phyloP scores from a whole-genome alignment of 768 basidiomycete species.

The Lactarius psammicola region DNA sequence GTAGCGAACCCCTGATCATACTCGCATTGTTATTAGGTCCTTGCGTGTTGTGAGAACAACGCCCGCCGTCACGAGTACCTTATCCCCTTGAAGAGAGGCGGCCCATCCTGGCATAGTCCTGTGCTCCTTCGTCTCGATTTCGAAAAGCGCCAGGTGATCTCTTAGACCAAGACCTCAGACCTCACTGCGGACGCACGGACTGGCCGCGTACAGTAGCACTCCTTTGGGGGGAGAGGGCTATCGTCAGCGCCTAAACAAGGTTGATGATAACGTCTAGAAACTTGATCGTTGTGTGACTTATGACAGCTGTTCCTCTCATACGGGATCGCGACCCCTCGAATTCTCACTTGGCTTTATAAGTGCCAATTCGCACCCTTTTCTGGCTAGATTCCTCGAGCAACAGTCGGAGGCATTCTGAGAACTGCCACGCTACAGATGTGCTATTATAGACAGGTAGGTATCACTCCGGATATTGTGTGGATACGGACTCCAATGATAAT shows the following conservation, averaged over 20 bases:
- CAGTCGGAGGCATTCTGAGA: not conserved
- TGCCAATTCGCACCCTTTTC: not conserved
- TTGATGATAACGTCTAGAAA: not conserved
- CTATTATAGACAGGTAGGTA: not conserved
- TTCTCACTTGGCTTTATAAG: not conserved
- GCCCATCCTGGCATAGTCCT: not conserved
- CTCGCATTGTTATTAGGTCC: not conserved
- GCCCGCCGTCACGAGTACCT: not conserved
- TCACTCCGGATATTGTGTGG: not conserved
- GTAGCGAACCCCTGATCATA: conserved; percentile 4
- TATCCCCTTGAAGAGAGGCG: not conserved
- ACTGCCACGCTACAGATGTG: not conserved
- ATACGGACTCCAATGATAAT: not conserved
- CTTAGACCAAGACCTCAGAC: not conserved
- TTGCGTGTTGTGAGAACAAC: not conserved
- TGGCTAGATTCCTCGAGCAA: not conserved
- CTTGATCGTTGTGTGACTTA: not conserved
- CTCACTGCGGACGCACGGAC: not conserved
- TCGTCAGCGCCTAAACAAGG: not conserved
- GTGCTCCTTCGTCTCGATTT: not conserved
- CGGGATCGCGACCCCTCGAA: not conserved
- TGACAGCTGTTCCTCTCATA: not conserved
- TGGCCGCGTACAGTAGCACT: not conserved
- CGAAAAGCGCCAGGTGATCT: not conserved
- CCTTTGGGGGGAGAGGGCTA: not conserved